Percentiles rank a stretch among this genome's conserved stretches.
Conservation (phyloP, 2,329 filamentous ascomycete species). For the Phyllachora maydis region DNA sequence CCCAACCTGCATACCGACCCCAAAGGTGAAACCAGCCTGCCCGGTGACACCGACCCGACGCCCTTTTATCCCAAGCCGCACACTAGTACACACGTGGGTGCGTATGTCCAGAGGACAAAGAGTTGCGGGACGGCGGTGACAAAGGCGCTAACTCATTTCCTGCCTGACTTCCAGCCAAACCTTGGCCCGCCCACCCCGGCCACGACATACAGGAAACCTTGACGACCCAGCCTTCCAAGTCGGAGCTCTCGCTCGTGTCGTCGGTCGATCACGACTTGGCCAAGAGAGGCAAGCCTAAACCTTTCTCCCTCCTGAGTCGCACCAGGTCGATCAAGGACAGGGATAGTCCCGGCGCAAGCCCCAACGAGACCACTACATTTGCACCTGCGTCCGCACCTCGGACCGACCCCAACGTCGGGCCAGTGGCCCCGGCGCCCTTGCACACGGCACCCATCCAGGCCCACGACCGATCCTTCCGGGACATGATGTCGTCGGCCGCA, state of each 20-base stretch:
- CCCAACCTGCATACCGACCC: slow-evolving; percentile 14
- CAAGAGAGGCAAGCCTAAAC: slow-evolving; percentile 31
- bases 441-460: slow-evolving; percentile 41
- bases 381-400: too few species aligned
- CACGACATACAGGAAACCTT: slow-evolving; percentile 5
- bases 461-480: slow-evolving; percentile 45
- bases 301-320: slow-evolving; percentile 30
- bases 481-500: slow-evolving; percentile 42
- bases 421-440: slow-evolving; percentile 18
- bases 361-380: too few species aligned
- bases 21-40: slow-evolving; percentile 15
- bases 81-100: too few species aligned
- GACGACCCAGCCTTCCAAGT: slow-evolving; percentile 19
- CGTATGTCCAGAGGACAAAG: too few species aligned
- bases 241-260: slow-evolving; percentile 29
- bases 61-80: too few species aligned
- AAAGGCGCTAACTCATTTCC: too few species aligned
- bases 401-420: slow-evolving; percentile 7
- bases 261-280: slow-evolving; percentile 23
- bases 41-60: slow-evolving; percentile 15
- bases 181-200: slow-evolving; percentile 8
- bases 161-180: too few species aligned
- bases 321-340: slow-evolving; percentile 29
- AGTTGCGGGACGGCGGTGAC: too few species aligned
- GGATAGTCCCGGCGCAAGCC: slow-evolving; percentile 14